phyloP scores from a whole-genome alignment of 306 rosid genomes.

The Quercus alba region DNA sequence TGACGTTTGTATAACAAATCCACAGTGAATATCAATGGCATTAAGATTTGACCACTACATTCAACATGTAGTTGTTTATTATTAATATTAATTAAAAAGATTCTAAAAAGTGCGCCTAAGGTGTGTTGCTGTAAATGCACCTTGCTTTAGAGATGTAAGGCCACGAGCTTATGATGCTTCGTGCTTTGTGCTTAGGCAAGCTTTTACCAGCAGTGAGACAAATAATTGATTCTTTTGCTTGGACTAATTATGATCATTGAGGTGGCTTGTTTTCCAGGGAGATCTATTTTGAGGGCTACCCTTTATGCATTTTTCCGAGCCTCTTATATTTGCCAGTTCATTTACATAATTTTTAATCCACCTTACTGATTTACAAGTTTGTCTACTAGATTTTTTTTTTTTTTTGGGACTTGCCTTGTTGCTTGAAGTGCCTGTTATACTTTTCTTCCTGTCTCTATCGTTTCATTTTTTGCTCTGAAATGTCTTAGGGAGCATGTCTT shows the following conservation, averaged over 20 bases:
- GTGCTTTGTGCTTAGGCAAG: too few relatives aligned
- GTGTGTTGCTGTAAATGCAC: too few relatives aligned
- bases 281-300: background rate
- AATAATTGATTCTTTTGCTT: background rate
- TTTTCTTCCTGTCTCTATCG: background rate
- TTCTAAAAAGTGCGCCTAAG: too few relatives aligned
- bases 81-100: too few relatives aligned
- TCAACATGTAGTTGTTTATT: too few relatives aligned
- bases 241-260: background rate
- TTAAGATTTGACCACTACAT: too few relatives aligned
- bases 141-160: too few relatives aligned
- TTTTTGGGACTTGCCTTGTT: background rate
- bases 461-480: slow-evolving; percentile 10
- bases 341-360: background rate
- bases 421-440: slow-evolving; percentile 12
- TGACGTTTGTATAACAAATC: too few relatives aligned
- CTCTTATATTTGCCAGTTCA: background rate
- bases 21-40: too few relatives aligned
- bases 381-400: background rate
- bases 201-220: background rate
- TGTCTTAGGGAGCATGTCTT: slow-evolving; percentile 83
- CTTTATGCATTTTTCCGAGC: background rate
- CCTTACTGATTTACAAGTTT: background rate
- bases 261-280: background rate
- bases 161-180: too few relatives aligned